A percentile compares a stretch with the other conserved stretches of the same genome.
These are phyloP conservation scores for Aspergillus persii DNA, from an alignment of 2,329 filamentous ascomycete species.

Conservation along the genomic window DNA sequence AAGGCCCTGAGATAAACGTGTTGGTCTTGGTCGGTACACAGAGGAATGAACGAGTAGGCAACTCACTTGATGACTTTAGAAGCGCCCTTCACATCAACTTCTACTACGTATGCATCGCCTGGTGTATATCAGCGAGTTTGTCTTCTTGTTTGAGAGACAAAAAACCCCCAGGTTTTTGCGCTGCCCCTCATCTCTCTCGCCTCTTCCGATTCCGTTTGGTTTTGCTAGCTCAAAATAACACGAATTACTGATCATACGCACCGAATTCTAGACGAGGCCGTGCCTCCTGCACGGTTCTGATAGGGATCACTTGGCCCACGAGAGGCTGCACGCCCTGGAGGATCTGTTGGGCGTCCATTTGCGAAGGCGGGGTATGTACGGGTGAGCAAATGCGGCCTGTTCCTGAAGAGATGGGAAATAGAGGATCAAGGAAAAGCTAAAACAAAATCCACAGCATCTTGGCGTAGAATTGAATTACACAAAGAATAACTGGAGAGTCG, in stretches of 20 bases:
- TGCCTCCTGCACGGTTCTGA: slow-evolving; percentile 46
- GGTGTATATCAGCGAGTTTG: slow-evolving; percentile 7
- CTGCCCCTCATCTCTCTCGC: no score
- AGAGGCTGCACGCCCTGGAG: slow-evolving; percentile 31
- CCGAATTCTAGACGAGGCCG: slow-evolving; percentile 41
- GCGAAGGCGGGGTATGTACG: background rate
- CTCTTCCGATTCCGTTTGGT: no score
- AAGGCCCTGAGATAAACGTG: slow-evolving; percentile 32
- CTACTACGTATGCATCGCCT: slow-evolving; percentile 45
- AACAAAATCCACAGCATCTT: background rate
- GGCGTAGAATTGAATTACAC: background rate
- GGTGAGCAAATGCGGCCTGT: background rate
- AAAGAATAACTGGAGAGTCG: background rate
- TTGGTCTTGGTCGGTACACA: background rate
- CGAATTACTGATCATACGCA: slow-evolving; percentile 18
- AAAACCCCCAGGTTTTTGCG: no score
- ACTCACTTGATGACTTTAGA: slow-evolving; percentile 45
- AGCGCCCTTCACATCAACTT: slow-evolving; percentile 45
- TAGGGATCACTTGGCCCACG: slow-evolving; percentile 35
- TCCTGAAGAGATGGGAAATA: no score
- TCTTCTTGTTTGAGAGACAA: no score
- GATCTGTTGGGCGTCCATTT: slow-evolving; percentile 23
- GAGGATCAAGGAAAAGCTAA: background rate
- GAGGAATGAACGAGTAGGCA: no score
- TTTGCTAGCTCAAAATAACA: no score